Percentiles rank a stretch among this genome's conserved stretches.
phyloP scores from a whole-genome alignment of 331 rosid species.

The Acacia pycnantha region DNA sequence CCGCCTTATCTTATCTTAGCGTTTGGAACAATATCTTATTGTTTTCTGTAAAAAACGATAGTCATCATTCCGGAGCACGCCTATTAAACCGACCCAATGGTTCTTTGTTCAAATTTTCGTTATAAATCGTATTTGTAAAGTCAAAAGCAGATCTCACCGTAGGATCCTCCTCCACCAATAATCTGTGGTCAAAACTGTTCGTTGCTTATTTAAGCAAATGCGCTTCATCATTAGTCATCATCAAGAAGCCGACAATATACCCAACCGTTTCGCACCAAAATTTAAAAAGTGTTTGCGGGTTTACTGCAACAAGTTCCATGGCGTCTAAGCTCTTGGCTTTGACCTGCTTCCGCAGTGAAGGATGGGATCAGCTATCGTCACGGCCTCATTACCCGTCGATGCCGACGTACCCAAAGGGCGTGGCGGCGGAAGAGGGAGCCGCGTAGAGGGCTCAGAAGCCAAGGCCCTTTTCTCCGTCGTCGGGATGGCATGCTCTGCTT shows the following conservation, averaged over 20 bases:
- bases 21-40: too few relatives aligned
- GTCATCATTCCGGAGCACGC: too few relatives aligned
- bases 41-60: too few relatives aligned
- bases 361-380: constrained; percentile 32
- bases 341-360: constrained; percentile 44
- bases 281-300: not conserved
- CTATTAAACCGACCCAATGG: not conserved
- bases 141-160: constrained; percentile 28
- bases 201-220: too few relatives aligned
- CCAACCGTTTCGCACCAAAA: not conserved
- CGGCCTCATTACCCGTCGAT: constrained; percentile 82
- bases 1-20: too few relatives aligned
- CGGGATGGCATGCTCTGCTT: constrained; percentile 86
- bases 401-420: constrained; percentile 69
- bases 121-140: not conserved
- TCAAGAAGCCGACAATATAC: not conserved
- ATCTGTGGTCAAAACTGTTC: not conserved
- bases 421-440: constrained; percentile 2
- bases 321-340: constrained; percentile 50
- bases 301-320: constrained; percentile 28
- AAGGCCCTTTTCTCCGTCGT: constrained; percentile 60
- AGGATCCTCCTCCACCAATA: not conserved
- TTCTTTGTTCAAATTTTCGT: not conserved
- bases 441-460: constrained; percentile 28
- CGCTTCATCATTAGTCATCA: not conserved